These are phyloP conservation scores for Ajuga chamaepitys DNA, from an alignment of 257 asterid species.

Conservation along the genomic window DNA sequence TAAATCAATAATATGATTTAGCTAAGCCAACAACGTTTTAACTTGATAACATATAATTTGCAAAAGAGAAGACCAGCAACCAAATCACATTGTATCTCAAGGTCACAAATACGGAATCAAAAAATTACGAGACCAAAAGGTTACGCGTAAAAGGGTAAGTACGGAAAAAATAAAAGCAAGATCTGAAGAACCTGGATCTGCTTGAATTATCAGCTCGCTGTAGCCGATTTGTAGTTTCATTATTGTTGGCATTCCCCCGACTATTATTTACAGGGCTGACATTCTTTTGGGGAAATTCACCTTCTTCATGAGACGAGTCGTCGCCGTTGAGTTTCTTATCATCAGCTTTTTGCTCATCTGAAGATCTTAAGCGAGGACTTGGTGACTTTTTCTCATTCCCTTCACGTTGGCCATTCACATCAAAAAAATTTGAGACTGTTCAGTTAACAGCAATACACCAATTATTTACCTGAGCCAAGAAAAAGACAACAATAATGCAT, in stretches of 20 bases:
- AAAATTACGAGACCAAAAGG: background rate
- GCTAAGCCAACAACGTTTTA: background rate
- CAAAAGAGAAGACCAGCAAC: constrained; percentile 1
- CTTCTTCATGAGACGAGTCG: constrained; percentile 48
- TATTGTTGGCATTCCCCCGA: constrained; percentile 23
- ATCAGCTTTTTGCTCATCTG: constrained; percentile 30
- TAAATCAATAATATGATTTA: background rate
- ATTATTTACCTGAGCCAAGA: background rate
- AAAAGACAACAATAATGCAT: background rate
- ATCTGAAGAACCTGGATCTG: constrained; percentile 52
- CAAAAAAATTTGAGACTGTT: constrained; percentile 1
- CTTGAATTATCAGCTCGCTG: constrained; percentile 28
- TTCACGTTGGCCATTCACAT: constrained; percentile 17
- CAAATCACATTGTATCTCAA: constrained; percentile 1
- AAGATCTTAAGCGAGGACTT: constrained; percentile 18
- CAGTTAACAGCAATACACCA: background rate
- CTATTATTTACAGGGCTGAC: constrained; percentile 38
- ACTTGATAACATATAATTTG: background rate
- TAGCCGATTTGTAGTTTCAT: constrained; percentile 19
- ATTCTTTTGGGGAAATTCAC: constrained; percentile 46
- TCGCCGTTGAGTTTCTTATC: constrained; percentile 23
- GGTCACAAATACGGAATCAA: background rate
- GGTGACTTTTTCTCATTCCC: constrained; percentile 28
- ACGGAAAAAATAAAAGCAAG: constrained; percentile 1
- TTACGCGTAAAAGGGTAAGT: background rate